Evolutionary conservation across 805 yeast species (phyloP), one percentile per base, ranked within the genome.

Genomic region (Maudiozyma pseudohumilis): DNA sequence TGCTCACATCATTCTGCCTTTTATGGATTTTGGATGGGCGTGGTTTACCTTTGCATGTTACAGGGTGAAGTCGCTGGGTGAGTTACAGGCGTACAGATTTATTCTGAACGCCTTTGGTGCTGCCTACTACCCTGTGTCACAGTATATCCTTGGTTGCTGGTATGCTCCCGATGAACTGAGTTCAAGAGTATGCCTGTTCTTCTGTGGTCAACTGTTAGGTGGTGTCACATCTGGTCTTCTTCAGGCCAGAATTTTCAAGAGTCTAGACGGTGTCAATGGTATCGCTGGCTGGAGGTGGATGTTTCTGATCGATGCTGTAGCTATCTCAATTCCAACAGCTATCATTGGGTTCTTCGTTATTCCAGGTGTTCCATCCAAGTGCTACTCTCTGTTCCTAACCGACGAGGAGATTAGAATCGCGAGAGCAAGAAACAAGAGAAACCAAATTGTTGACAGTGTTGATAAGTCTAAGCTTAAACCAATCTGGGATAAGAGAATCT

Each of bases 101-200:
- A 66, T 81, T 29, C 66, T 80, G 40, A 88, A 82, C 28, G 71
- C 74, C 0, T 75, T 77, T 53, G 92, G 84, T 54, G 75, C 83
- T 3, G 75, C 79, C n/a, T 72, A 66, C 48, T 68, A 74, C 60
- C 81, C 86, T 5, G 75, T 74, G 16, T 65, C 75, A 39, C 80
- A 77, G 46, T 76, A 72, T 46, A 56, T 75, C 32, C 60, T 70
- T 45, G 84, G 82, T 18, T 65, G 73, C 22, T 77, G 77, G 78
- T 74, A 75, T 49, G 68, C 68, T 36, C 70, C 79, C 23, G 65
- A 64, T 42, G 83, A 80, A 56, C 61, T 76, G 20, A 61, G 74
- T 35, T 65, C 83, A 41, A 64, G 86, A 50, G 78, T 78, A n/a
- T 76, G 76, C 32, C 61, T 76, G 37, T 73, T 72, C 64, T 72